Evolutionary conservation across 805 yeast species (phyloP).

Genomic region (Yarrowia sp.): DNA sequence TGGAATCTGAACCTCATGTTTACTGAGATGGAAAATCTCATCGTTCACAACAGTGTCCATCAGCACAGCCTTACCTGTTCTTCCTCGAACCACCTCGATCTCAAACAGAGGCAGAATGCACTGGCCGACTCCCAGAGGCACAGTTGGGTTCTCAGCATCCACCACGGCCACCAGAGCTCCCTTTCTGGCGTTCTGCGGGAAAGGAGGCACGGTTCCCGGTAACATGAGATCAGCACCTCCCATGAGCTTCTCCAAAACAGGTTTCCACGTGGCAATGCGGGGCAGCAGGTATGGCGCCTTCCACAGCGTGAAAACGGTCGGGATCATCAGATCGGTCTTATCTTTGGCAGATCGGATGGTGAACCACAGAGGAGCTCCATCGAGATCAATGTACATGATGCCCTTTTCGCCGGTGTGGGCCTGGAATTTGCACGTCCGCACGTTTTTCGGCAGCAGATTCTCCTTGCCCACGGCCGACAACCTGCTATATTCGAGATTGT

Average conservation of each 20-base stretch:
- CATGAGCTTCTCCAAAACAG: slow-evolving; percentile 71
- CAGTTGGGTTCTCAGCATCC: slow-evolving; percentile 64
- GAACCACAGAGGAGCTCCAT: slow-evolving; percentile 77
- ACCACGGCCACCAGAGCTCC: slow-evolving; percentile 79
- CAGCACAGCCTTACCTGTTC: slow-evolving; percentile 79
- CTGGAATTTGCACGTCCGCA: slow-evolving; percentile 71
- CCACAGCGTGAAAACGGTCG: slow-evolving; percentile 78
- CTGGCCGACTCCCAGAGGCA: slow-evolving; percentile 75
- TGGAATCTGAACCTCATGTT: slow-evolving; percentile 58
- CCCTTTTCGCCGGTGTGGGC: slow-evolving; percentile 61
- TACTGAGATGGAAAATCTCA: slow-evolving; percentile 61
- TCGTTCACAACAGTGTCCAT: slow-evolving; percentile 75
- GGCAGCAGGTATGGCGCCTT: slow-evolving; percentile 71
- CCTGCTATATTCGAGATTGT: slow-evolving; percentile 48
- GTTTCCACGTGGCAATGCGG: slow-evolving; percentile 69
- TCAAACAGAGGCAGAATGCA: slow-evolving; percentile 51
- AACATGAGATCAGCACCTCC: slow-evolving; percentile 72
- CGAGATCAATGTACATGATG: slow-evolving; percentile 66
- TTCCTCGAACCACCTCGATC: slow-evolving; percentile 57
- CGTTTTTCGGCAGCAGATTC: slow-evolving; percentile 54
- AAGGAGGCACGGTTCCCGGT: slow-evolving; percentile 59
- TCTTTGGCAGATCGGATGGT: slow-evolving; percentile 50
- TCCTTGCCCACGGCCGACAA: slow-evolving; percentile 43
- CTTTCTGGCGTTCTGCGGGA: slow-evolving; percentile 56
- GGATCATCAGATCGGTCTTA: slow-evolving; percentile 62